phyloP scores from a whole-genome alignment of 2,329 filamentous ascomycete species.

The Septoria linicola region DNA sequence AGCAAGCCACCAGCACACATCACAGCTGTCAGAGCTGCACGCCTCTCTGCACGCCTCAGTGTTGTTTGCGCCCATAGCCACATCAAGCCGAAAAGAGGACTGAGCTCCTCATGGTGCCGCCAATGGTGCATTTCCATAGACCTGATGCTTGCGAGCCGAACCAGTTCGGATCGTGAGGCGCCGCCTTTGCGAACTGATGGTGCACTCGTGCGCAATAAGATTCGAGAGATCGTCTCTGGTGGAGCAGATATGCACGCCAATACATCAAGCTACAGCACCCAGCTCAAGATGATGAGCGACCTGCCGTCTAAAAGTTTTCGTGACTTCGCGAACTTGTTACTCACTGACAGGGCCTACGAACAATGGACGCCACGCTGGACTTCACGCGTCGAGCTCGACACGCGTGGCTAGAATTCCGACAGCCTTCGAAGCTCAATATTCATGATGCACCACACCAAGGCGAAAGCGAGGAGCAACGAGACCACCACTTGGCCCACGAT shows the following conservation, averaged over 20 bases:
- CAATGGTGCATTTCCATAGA: too few relatives aligned
- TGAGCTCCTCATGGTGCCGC: too few relatives aligned
- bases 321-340: too few relatives aligned
- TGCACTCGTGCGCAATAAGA: too few relatives aligned
- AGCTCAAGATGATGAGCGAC: too few relatives aligned
- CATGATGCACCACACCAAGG: conserved; percentile 1
- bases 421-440: conserved; percentile 9
- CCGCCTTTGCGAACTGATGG: too few relatives aligned
- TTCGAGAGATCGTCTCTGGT: too few relatives aligned
- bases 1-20: conserved; percentile 9
- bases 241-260: not conserved
- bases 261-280: not conserved
- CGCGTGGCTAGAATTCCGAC: conserved; percentile 24
- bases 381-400: conserved; percentile 20
- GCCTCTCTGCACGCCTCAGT: not conserved
- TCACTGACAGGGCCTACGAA: too few relatives aligned
- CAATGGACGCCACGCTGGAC: conserved; percentile 24
- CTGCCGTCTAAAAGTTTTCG: too few relatives aligned
- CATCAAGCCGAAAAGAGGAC: not conserved
- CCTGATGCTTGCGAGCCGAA: too few relatives aligned
- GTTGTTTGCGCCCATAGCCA: not conserved
- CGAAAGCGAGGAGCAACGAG: conserved; percentile 2
- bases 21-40: not conserved
- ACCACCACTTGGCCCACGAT: conserved; percentile 4
- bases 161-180: too few relatives aligned